Conservation (phyloP, 441 rosid species). For the Arabidopsis lyrata region DNA sequence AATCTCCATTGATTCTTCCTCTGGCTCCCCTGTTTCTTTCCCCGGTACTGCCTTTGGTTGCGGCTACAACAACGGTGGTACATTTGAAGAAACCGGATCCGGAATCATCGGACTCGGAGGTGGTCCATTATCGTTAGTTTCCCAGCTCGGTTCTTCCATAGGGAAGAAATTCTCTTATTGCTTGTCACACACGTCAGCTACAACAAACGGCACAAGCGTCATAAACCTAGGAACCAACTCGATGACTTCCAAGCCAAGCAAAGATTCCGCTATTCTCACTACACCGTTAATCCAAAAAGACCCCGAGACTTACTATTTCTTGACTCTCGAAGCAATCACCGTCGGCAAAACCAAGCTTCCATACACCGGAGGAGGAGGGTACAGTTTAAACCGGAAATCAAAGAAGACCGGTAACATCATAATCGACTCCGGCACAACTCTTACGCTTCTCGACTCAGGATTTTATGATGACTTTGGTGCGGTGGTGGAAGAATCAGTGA, state of each 20-base stretch:
- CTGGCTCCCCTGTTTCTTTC: conserved; percentile 36
- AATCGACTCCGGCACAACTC: conserved; percentile 56
- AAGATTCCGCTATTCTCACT: conserved; percentile 19
- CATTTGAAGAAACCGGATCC: conserved; percentile 23
- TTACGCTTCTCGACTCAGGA: conserved; percentile 41
- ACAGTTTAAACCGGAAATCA: conserved; percentile 2
- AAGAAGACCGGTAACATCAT: conserved; percentile 52
- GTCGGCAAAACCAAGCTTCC: conserved; percentile 48
- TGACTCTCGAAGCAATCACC: conserved; percentile 51
- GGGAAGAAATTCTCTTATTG: conserved; percentile 55
- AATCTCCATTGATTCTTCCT: conserved; percentile 42
- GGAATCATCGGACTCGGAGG: conserved; percentile 63
- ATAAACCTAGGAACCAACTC: conserved; percentile 54
- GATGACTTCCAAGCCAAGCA: conserved; percentile 29
- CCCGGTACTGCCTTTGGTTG: conserved; percentile 53
- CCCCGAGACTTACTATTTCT: conserved; percentile 42
- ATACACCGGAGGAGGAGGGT: conserved; percentile 18
- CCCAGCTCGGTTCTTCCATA: conserved; percentile 39
- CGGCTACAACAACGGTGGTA: conserved; percentile 47
- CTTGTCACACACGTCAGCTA: conserved; percentile 43
- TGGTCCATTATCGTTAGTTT: conserved; percentile 43
- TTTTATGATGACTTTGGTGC: conserved; percentile 45
- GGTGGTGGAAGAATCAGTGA: conserved; percentile 42
- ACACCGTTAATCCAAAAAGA: conserved; percentile 44
- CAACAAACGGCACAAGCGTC: conserved; percentile 39